Evolutionary conservation across 352 stramenopile species (phyloP).

Genomic region (Phytophthora pluvialis): DNA sequence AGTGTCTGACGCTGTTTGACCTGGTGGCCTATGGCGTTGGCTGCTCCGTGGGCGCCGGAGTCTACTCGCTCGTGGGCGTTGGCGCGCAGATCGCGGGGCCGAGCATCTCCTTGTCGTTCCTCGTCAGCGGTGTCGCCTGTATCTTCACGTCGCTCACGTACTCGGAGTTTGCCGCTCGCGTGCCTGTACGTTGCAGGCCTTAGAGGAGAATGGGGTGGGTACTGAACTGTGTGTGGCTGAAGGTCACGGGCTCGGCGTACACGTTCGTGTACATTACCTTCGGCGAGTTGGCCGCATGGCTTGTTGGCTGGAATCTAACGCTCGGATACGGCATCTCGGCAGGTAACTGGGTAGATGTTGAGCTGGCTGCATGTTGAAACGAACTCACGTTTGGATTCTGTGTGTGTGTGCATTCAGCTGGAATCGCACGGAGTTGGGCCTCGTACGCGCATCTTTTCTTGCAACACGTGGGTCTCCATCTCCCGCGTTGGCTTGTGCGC

Average conservation of each 20-base stretch:
- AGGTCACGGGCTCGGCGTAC: conserved; percentile 91
- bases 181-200: conserved; percentile 62
- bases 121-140: conserved; percentile 87
- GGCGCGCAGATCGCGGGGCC: conserved; percentile 87
- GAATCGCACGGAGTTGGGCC: conserved; percentile 91
- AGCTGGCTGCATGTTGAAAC: not conserved
- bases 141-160: conserved; percentile 93
- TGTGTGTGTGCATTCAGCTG: conserved; percentile 44
- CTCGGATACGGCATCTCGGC: conserved; percentile 93
- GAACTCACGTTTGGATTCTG: not conserved
- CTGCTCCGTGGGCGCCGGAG: conserved; percentile 92
- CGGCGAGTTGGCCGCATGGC: conserved; percentile 88
- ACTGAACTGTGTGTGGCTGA: conserved; percentile 19
- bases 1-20: conserved; percentile 79
- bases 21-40: conserved; percentile 91
- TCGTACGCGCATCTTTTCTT: conserved; percentile 87
- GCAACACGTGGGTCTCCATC: conserved; percentile 68
- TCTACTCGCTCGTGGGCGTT: conserved; percentile 92
- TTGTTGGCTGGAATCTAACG: conserved; percentile 94
- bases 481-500: conserved; percentile 72
- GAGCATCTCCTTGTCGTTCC: conserved; percentile 91
- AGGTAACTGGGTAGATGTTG: conserved; percentile 32
- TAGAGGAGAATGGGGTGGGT: not conserved
- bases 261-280: conserved; percentile 92
- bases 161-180: conserved; percentile 87